Base-by-base conservation (phyloP, 2,329 filamentous ascomycete species). In the Fusarium cicatricum region DNA sequence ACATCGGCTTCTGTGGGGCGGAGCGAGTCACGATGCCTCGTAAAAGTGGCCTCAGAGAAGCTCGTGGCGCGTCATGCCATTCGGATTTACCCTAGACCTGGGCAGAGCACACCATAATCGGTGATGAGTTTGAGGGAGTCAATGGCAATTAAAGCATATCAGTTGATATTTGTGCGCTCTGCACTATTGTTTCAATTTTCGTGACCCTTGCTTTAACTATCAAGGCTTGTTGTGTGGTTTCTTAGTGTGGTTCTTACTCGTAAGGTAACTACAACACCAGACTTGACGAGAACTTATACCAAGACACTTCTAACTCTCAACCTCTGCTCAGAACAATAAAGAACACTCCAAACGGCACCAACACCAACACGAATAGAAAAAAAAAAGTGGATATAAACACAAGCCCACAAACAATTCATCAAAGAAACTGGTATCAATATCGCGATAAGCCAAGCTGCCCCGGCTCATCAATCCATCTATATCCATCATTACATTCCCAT, bases 371-470 rank as follows among this genome's bases (percentile, higher is more conserved):
- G 4, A 37, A 44, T 34, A 6, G 14, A 15, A 34, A n/a, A 31
- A 47, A 21, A 51, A 26, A 60, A 65, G 60, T 54, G 58, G 54
- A 52, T 23, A 28, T n/a, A 19, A 32, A 15, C 48, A 50, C 38
- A 54, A 34, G 23, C 16, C n/a, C 7, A 31, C 11, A 61, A 58
- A 62, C 41, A 55, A 43, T 49, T 51, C 29, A 52, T 47, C 34
- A 52, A 58, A 41, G 44, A 39, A 47, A 61, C 43, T 65, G 58
- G 51, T 65, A 66, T 68, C 54, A 59, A 56, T 57, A 55, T 57
- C 40, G 47, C 43, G 36, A 54, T 41, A 56, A 53, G 44, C 19
- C 39, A 50, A 54, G 31, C 16, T 33, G 42, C 52, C 54, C 42
- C 39, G 46, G 19, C 36, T 46, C 37, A 43, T 49, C 50, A 38